Evolutionary conservation across 148 eudicot genomes (phyloP), one percentile per base, ranked within the genome.

Genomic region (Camellia granthamiana): DNA sequence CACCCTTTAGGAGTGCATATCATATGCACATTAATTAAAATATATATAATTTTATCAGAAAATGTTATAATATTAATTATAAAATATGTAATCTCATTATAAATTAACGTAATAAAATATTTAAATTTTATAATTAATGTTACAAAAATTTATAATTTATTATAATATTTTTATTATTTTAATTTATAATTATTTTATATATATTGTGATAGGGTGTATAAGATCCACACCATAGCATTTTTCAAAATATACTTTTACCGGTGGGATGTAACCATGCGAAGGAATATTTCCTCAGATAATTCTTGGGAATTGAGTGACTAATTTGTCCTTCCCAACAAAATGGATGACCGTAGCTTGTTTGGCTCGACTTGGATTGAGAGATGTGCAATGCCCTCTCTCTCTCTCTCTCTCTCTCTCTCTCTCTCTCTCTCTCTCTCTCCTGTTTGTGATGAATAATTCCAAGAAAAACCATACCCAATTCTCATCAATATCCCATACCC

Each of bases 271-370:
- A 18, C 14, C 65, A 23, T 62, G 43, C 69, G 2, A 6, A 56
- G 38, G 69, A 76, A 76, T 76, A 76, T 76, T 60, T 76, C 69
- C 43, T 8, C 5, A 18, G 23, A 60, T 12, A 72, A 7, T 59
- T 75, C 64, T 60, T 60, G 78, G 78, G 66, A 63, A 47, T 15
- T 62, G 42, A 14, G 78, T 61, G 75, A 52, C 75, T 42, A 51
- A 52, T 21, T 11, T 72, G 76, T 72, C 61, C 76, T 52, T 72
- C 61, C 56, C 76, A 71, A 18, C 7, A 38, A 49, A 41, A 46
- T 74, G 46, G 68, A 46, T 47, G 74, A 70, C 12, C 19, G 74
- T 47, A 46, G 30, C 23, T 44, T 49, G 52, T 0, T 69, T 69
- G 30, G 73, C 23, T 69, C 18, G 63, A 58, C 61, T 71, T 63